phyloP scores from a whole-genome alignment of 495 filamentous ascomycete species.

The Haplographium delicatum region DNA sequence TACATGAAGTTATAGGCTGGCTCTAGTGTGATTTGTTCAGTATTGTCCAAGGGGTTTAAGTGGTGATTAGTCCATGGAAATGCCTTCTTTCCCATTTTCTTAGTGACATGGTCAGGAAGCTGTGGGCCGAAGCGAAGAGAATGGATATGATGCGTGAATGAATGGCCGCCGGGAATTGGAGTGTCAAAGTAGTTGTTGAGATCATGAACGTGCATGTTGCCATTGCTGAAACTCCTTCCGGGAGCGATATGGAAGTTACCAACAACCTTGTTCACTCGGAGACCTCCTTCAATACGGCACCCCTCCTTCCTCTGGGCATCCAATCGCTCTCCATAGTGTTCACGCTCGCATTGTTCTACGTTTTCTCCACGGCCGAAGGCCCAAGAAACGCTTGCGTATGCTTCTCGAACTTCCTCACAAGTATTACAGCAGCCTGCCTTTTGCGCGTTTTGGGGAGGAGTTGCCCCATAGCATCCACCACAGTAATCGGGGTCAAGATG shows the following conservation, averaged over 20 bases:
- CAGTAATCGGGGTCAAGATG: conserved; percentile 93
- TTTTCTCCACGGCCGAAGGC: conserved; percentile 87
- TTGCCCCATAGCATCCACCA: conserved; percentile 86
- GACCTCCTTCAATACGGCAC: conserved; percentile 87
- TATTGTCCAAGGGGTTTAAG: conserved; percentile 84
- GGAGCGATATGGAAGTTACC: conserved; percentile 99
- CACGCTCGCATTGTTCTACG: conserved; percentile 92
- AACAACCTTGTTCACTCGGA: conserved; percentile 96
- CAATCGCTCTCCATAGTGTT: conserved; percentile 84
- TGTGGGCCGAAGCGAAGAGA: conserved; percentile 89
- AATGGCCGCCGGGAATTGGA: conserved; percentile 60
- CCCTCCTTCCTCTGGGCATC: conserved; percentile 85
- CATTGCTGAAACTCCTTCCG: conserved; percentile 86
- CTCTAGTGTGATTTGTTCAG: conserved; percentile 70
- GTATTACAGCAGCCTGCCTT: conserved; percentile 92
- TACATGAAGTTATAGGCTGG: conserved; percentile 96
- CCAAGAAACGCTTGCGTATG: conserved; percentile 85
- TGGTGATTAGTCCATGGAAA: conserved; percentile 83
- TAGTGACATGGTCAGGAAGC: conserved; percentile 67
- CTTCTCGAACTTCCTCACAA: conserved; percentile 92
- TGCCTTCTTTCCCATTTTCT: conserved; percentile 49
- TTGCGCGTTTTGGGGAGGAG: conserved; percentile 57
- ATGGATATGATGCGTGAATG: conserved; percentile 88
- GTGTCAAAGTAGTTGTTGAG: conserved; percentile 84
- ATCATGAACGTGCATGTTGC: conserved; percentile 96